Conservation (phyloP, 768 basidiomycete species). For the Scleroderma bovista region DNA sequence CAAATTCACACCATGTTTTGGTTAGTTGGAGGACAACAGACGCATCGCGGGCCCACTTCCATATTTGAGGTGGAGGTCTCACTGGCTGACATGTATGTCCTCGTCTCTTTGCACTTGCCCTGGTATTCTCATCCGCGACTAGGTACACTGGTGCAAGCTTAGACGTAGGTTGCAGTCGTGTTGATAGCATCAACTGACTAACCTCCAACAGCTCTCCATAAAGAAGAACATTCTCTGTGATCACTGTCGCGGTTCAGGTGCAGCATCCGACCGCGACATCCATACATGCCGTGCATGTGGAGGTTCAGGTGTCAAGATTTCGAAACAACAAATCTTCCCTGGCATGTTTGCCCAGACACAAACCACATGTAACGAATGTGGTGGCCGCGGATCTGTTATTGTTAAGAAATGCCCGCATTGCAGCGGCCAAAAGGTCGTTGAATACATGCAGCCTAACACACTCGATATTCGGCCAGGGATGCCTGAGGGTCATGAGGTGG, state of each 20-base stretch:
- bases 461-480: constrained; percentile 84
- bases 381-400: constrained; percentile 78
- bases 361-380: constrained; percentile 76
- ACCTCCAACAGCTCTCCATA: constrained; percentile 69
- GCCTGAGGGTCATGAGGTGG: constrained; percentile 88
- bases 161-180: constrained; percentile 49
- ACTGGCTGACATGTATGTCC: constrained; percentile 72
- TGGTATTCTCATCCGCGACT: constrained; percentile 7
- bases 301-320: constrained; percentile 79
- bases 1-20: background rate
- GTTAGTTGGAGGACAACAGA: constrained; percentile 39
- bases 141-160: constrained; percentile 84
- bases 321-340: constrained; percentile 90
- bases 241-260: constrained; percentile 94
- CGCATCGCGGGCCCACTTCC: constrained; percentile 69
- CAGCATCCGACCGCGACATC: constrained; percentile 83
- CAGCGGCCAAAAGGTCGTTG: constrained; percentile 71
- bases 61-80: constrained; percentile 81
- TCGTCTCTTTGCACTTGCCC: background rate
- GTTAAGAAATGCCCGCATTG: constrained; percentile 79
- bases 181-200: constrained; percentile 4
- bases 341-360: constrained; percentile 94
- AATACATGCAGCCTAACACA: constrained; percentile 76
- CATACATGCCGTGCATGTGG: constrained; percentile 81
- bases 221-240: constrained; percentile 92